Evolutionary conservation across 352 stramenopile species (phyloP), one percentile per base, ranked within the genome.

Genomic region (Halophytophthora batemanensis): DNA sequence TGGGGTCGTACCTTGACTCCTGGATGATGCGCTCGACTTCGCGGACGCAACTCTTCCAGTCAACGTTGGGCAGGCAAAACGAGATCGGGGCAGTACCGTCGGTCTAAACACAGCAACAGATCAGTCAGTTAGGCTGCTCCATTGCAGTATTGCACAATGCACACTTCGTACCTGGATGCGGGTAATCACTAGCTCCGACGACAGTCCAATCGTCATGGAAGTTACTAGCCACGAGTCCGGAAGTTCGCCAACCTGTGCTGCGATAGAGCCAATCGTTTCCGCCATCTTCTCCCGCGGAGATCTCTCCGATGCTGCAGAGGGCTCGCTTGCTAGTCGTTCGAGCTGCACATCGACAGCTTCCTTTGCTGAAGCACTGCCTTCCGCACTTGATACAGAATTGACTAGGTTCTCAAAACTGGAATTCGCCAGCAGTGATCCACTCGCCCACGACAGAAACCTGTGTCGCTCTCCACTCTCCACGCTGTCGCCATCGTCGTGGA

Each of bases 21-120:
- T 70, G 44, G 39, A 90, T 79, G 25, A 90, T 80, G 10, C 42
- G 18, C 47, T 68, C 42, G 33, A 93, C 44, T 36, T 86, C 69
- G 8, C 45, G 36, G 35, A 79, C 69, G 21, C 41, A 61, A 13
- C 67, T 61, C 15, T 57, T 29, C 79, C 79, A 93, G 25, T 47
- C 29, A 29, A 71, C 56, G 7, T 47, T 69, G 8, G 50, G 59
- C 17, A 90, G 59, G 29, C 63, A 74, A 23, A 90, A 90, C 3
- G 69, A 86, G 6, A 72, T 45, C 17, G 79, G 79, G 29, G 54
- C 19, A 0, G 12, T 37, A 10, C 66, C 71, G 37, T 74, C 69
- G 35, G 66, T 77, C 77, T 91, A 54, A 12, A 35, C 15, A 46
- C 40, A 46, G 36, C 18, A 57, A 28, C 22, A 47, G 35, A 35